Conservation (phyloP, 2,329 filamentous ascomycete species). For the Apiospora arundinis region DNA sequence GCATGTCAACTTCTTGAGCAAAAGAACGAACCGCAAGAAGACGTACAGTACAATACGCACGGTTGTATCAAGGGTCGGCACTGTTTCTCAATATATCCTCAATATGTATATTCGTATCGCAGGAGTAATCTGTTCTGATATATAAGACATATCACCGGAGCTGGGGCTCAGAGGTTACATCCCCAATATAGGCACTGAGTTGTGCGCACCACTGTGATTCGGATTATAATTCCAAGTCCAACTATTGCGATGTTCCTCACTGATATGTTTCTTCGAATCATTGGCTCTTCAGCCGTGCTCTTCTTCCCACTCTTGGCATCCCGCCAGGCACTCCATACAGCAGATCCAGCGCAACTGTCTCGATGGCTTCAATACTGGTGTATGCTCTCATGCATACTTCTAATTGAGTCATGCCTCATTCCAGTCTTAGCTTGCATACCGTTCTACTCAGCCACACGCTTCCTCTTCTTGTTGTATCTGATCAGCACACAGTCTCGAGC, state of each 20-base stretch:
- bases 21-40: too few relatives aligned
- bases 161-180: background rate
- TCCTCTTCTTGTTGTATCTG: slow-evolving; percentile 9
- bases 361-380: slow-evolving; percentile 9
- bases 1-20: too few relatives aligned
- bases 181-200: slow-evolving; percentile 2
- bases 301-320: slow-evolving; percentile 5
- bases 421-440: slow-evolving; percentile 2
- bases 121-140: slow-evolving; percentile 1
- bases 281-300: background rate
- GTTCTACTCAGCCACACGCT: background rate
- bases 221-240: background rate
- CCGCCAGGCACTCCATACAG: background rate
- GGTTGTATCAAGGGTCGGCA: background rate
- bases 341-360: background rate
- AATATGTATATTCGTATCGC: slow-evolving; percentile 5
- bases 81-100: background rate
- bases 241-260: slow-evolving; percentile 5
- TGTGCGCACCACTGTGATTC: background rate
- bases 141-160: background rate
- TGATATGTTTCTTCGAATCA: slow-evolving; percentile 1
- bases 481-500: background rate
- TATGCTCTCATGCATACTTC: slow-evolving; percentile 6
- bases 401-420: slow-evolving; percentile 1
- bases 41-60: background rate